Evolutionary conservation across 106 monocot genomes (phyloP).

Genomic region (Xerophyta viscosa): DNA sequence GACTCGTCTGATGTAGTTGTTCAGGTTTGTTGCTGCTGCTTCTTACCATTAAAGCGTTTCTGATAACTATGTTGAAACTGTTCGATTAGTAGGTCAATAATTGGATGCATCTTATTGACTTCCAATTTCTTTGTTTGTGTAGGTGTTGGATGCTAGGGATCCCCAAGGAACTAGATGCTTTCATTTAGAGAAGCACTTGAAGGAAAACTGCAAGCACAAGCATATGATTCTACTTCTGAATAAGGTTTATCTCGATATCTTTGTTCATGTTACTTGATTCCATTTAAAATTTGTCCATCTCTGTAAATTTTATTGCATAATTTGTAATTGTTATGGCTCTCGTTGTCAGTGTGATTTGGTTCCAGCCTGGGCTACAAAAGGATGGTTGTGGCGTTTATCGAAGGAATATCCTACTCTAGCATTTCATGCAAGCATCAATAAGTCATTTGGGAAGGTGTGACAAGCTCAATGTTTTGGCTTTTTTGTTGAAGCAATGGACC

Average conservation of each 20-base stretch:
- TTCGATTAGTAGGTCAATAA: no score
- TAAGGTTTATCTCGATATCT: slow-evolving; percentile 40
- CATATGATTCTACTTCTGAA: slow-evolving; percentile 90
- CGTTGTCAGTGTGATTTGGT: slow-evolving; percentile 73
- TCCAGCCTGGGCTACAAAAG: slow-evolving; percentile 96
- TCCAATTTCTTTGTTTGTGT: neutral
- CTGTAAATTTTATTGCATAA: no score
- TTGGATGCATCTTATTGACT: neutral
- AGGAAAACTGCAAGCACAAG: slow-evolving; percentile 87
- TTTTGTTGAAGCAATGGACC: neutral
- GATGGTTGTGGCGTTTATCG: slow-evolving; percentile 80
- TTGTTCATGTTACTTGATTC: no score
- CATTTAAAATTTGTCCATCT: no score
- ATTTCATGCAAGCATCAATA: slow-evolving; percentile 92
- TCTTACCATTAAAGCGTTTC: neutral
- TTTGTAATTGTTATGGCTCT: neutral
- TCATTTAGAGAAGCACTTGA: slow-evolving; percentile 92
- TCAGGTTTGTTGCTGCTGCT: slow-evolving; percentile 37
- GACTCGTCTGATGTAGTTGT: slow-evolving; percentile 97
- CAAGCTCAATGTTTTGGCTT: neutral
- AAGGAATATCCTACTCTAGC: slow-evolving; percentile 90
- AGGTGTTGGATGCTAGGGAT: slow-evolving; percentile 98
- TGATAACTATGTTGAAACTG: no score
- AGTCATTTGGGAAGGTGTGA: slow-evolving; percentile 89
- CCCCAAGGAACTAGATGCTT: slow-evolving; percentile 86